These are phyloP conservation scores for Lignosus rhinocerotis DNA, from an alignment of 1,284 basidiomycete species.

Conservation along the genomic window DNA sequence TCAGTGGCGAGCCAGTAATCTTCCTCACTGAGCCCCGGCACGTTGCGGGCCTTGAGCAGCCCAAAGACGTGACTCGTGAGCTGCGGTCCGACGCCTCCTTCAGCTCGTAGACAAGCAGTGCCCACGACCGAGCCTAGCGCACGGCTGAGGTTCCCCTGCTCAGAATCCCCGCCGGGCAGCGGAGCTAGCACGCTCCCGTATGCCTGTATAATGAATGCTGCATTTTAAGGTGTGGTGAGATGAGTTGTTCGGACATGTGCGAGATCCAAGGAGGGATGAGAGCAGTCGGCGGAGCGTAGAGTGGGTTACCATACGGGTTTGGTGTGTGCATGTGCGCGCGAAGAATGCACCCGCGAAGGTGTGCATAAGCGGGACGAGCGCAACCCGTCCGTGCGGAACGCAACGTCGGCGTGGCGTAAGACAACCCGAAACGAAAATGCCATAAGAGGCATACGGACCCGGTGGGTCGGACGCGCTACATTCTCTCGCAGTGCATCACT, in stretches of 20 bases:
- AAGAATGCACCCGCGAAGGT: background rate
- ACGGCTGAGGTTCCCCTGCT: conserved; percentile 84
- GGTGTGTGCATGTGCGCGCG: too few species aligned
- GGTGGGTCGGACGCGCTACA: conserved; percentile 10
- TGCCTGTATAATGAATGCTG: conserved; percentile 91
- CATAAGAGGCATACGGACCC: conserved; percentile 7
- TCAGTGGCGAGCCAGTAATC: conserved; percentile 87
- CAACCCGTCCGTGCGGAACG: background rate
- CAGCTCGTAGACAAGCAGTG: conserved; percentile 88
- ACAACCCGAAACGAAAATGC: background rate
- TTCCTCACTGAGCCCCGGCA: conserved; percentile 64
- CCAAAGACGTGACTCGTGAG: conserved; percentile 93
- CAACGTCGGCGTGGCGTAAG: background rate
- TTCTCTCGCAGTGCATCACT: background rate
- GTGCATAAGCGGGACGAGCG: background rate
- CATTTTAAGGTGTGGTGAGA: background rate
- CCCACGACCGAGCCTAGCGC: conserved; percentile 88
- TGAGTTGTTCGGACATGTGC: background rate
- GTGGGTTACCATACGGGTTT: too few species aligned
- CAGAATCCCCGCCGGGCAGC: conserved; percentile 52
- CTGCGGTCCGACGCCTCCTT: conserved; percentile 89
- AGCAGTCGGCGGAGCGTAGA: background rate
- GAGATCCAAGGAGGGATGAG: background rate
- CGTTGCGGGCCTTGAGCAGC: conserved; percentile 79
- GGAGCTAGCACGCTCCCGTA: conserved; percentile 89